phyloP scores from a whole-genome alignment of 257 asterid genomes.

The Hygrophila difformis region DNA sequence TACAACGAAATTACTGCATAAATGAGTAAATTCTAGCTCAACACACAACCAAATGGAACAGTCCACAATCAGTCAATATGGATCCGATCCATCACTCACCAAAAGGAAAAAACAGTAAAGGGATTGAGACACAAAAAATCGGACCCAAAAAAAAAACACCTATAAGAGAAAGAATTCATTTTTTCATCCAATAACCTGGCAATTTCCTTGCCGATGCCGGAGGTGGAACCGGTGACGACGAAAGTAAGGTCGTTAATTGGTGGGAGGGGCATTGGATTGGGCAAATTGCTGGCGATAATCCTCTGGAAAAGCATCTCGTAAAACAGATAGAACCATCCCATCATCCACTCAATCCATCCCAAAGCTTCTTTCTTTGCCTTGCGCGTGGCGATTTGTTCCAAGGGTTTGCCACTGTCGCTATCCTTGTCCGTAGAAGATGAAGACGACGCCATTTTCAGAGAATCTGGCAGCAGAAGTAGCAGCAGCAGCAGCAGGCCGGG shows the following conservation, averaged over 20 bases:
- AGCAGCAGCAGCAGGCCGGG: too few relatives aligned
- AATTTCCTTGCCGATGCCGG: constrained; percentile 92
- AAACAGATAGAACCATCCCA: constrained; percentile 61
- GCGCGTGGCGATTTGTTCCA: constrained; percentile 19
- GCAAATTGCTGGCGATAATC: constrained; percentile 78
- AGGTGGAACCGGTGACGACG: constrained; percentile 95
- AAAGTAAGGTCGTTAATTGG: constrained; percentile 69
- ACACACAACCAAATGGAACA: not conserved
- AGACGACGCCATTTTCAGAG: constrained; percentile 32
- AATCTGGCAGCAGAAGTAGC: too few relatives aligned
- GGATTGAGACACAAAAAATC: not conserved
- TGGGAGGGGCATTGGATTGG: constrained; percentile 82
- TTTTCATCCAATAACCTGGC: constrained; percentile 50
- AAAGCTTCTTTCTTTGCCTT: constrained; percentile 18
- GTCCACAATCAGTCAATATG: not conserved
- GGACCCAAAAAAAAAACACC: not conserved
- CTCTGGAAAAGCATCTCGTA: constrained; percentile 92
- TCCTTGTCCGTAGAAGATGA: constrained; percentile 29
- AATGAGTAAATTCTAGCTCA: not conserved
- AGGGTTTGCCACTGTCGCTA: constrained; percentile 19
- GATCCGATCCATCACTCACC: not conserved
- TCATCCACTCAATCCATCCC: constrained; percentile 88
- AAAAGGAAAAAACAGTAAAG: too few relatives aligned
- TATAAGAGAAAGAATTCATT: too few relatives aligned
- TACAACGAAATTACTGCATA: not conserved